Evolutionary conservation across 306 rosid genomes (phyloP).

Genomic region (Vachellia collinsii): DNA sequence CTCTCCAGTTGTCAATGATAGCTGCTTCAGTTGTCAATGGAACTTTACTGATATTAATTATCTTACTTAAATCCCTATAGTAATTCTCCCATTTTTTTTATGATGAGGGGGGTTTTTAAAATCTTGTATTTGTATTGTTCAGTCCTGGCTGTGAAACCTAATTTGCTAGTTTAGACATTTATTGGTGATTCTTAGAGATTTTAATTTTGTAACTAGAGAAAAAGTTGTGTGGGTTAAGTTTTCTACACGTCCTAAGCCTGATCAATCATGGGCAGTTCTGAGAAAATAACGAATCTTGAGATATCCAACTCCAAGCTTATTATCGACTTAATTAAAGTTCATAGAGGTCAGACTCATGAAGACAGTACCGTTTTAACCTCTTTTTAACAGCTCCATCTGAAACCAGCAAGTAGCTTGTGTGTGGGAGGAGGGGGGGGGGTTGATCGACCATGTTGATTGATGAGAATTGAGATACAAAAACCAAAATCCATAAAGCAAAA

Average conservation of each 20-base stretch:
- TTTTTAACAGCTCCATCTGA: neutral
- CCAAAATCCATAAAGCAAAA: constrained; percentile 39
- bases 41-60: too few relatives aligned
- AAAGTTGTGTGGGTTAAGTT: too few relatives aligned
- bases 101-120: neutral
- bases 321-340: neutral
- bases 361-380: neutral
- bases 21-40: too few relatives aligned
- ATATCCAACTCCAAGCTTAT: neutral
- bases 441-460: neutral
- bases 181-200: too few relatives aligned
- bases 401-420: neutral
- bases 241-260: too few relatives aligned
- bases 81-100: too few relatives aligned
- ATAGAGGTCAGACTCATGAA: neutral
- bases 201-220: too few relatives aligned
- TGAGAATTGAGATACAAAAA: constrained; percentile 7
- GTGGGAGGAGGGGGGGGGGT: neutral
- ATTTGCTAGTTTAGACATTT: neutral
- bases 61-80: too few relatives aligned
- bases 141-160: neutral
- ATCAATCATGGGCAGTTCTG: neutral
- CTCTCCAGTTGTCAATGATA: too few relatives aligned
- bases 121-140: too few relatives aligned
- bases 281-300: neutral